phyloP scores from a whole-genome alignment of 106 monocot species.

The Agapanthus africanus region DNA sequence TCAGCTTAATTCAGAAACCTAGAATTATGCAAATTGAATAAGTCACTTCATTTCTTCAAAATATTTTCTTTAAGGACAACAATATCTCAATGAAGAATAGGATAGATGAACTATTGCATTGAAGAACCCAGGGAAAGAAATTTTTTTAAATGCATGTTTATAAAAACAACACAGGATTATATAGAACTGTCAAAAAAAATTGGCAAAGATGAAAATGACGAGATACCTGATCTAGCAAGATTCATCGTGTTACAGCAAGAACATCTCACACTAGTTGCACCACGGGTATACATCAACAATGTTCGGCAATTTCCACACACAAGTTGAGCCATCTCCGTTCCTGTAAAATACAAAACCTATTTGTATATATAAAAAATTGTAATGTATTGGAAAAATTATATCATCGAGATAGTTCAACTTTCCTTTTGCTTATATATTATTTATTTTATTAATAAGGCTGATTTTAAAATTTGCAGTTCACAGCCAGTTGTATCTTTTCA shows the following conservation, averaged over 20 bases:
- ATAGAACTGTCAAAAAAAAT: neutral
- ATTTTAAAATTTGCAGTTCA: neutral
- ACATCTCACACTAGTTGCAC: conserved; percentile 50
- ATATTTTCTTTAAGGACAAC: neutral
- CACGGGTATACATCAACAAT: conserved; percentile 39
- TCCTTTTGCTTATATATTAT: neutral
- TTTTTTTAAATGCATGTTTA: neutral
- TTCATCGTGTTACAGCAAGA: conserved; percentile 47
- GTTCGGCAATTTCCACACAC: conserved; percentile 50
- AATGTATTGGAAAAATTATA: neutral
- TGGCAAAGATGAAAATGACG: no score
- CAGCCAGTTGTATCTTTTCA: neutral
- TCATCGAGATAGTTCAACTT: neutral
- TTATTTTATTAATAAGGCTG: neutral
- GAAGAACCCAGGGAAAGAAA: neutral
- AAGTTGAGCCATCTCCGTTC: conserved; percentile 35
- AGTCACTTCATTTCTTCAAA: neutral
- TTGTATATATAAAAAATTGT: neutral
- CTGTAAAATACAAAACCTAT: conserved; percentile 6
- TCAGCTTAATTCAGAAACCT: neutral
- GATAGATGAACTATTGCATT: neutral
- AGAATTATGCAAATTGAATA: neutral
- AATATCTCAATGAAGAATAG: neutral
- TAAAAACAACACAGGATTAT: neutral
- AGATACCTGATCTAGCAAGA: conserved; percentile 31